Evolutionary conservation across 2,329 filamentous ascomycete genomes (phyloP), one percentile per base, ranked within the genome.

Genomic region (Pyrenophora tritici-repentis): DNA sequence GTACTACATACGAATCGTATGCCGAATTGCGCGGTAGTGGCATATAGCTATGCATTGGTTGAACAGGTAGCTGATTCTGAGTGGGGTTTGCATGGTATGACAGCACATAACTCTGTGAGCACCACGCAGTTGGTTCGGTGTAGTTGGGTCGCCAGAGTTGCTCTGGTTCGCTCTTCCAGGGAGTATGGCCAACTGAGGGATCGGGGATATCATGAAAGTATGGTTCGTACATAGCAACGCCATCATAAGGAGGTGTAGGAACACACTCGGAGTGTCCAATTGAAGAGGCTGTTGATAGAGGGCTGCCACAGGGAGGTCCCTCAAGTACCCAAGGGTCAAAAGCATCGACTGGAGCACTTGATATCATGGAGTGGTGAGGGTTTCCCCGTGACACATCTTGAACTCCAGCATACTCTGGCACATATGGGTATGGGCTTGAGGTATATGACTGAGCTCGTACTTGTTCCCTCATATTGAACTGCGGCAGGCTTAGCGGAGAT

Each of bases 271-370:
- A 55, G 3, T 55, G 45, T 10, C 51, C 55, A 16, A 51, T 46
- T 0, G 61, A 58, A 4, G 57, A 43, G 10, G 34, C 48, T 22
- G 55, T 60, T 3, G 61, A 62, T 1, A 55, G 14, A 3, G 61
- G 53, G 18, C 56, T 63, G 6, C 42, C 47, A 20, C 41, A 51
- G 14, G 38, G 26, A 17, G 48, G 42, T 16, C 34, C 33, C 1
- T 55, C 47, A 13, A 63, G 36, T 8, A 62, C 17, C 61, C 59
- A 62, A n/a, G 53, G 43, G 33, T 54, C 50, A 5, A 60, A 53
- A 3, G 47, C 32, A 9, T 47, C 35, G 10, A 56, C 45, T 6
- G 50, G 37, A 41, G 47, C 41, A 20, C 52, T 44, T 29, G 52
- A 29, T 6, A 48, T 38, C 17, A 38, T 43, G 13, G 54, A 36